Evolutionary conservation across 2,329 filamentous ascomycete species (phyloP).

Genomic region (Penicillium aurantiogriseum): DNA sequence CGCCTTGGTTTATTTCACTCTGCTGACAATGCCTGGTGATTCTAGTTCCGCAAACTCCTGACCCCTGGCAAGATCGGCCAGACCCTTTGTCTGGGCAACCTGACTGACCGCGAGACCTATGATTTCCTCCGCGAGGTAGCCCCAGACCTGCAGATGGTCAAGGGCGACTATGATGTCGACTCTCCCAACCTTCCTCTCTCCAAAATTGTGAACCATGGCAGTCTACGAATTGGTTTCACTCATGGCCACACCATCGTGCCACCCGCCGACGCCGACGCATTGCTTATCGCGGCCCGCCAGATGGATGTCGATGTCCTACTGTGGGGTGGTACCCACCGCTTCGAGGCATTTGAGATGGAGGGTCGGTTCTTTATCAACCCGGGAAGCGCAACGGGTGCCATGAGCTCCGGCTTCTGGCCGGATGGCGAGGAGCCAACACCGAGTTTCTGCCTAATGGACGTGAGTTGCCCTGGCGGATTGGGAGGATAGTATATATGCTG

Average conservation of each 20-base stretch:
- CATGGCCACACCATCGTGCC: constrained; percentile 68
- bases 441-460: constrained; percentile 97
- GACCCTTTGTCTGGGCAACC: constrained; percentile 75
- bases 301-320: constrained; percentile 70
- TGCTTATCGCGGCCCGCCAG: constrained; percentile 66
- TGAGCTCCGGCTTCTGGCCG: constrained; percentile 59
- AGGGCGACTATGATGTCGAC: constrained; percentile 68
- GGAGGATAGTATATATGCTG: constrained; percentile 7
- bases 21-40: constrained; percentile 7
- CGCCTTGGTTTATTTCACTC: not conserved
- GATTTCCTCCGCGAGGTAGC: constrained; percentile 74
- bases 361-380: constrained; percentile 71
- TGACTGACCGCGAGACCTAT: constrained; percentile 76
- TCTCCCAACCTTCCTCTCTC: constrained; percentile 63
- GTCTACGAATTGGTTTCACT: constrained; percentile 66
- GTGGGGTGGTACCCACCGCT: constrained; percentile 68
- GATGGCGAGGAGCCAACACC: constrained; percentile 71
- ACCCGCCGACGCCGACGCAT: constrained; percentile 64
- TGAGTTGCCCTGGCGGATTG: constrained; percentile 53
- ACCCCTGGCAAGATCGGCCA: constrained; percentile 80
- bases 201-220: constrained; percentile 69
- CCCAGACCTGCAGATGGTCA: constrained; percentile 69
- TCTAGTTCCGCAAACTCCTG: constrained; percentile 79
- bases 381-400: constrained; percentile 65
- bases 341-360: constrained; percentile 70